These are phyloP conservation scores for Diplogelasinospora grovesii DNA, from an alignment of 495 filamentous ascomycete genomes.

Conservation along the genomic window DNA sequence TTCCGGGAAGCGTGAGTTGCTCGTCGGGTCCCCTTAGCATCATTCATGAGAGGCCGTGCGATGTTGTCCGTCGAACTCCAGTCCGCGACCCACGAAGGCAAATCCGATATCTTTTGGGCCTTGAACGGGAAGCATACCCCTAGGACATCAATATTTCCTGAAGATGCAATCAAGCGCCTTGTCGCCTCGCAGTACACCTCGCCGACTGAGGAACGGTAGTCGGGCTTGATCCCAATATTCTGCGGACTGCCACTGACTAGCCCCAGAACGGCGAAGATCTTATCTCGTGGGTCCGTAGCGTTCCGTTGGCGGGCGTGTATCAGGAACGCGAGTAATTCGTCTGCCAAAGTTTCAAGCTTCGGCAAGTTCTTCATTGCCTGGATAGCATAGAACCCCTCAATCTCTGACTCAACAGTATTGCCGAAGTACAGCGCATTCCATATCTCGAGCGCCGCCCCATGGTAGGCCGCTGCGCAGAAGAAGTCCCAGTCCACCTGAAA, in stretches of 20 bases:
- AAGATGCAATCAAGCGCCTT: neutral
- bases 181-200: constrained; percentile 7
- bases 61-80: neutral
- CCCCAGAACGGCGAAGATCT: constrained; percentile 26
- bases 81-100: constrained; percentile 12
- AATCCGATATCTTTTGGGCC: neutral
- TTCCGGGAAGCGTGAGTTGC: constrained; percentile 7
- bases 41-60: constrained; percentile 2
- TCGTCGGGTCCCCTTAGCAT: constrained; percentile 1
- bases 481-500: constrained; percentile 5
- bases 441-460: neutral
- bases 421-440: constrained; percentile 2
- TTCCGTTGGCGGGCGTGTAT: constrained; percentile 8
- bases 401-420: neutral
- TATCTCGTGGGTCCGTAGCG: constrained; percentile 25
- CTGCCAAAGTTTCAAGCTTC: neutral
- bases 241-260: constrained; percentile 8
- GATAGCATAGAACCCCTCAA: neutral
- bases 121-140: constrained; percentile 3
- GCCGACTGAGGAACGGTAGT: constrained; percentile 1
- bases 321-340: constrained; percentile 4
- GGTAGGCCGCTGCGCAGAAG: neutral
- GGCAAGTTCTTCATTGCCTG: neutral
- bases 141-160: constrained; percentile 4
- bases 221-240: neutral